Evolutionary conservation across 73 alveolate genomes (phyloP).

Genomic region (Blepharisma stoltei): DNA sequence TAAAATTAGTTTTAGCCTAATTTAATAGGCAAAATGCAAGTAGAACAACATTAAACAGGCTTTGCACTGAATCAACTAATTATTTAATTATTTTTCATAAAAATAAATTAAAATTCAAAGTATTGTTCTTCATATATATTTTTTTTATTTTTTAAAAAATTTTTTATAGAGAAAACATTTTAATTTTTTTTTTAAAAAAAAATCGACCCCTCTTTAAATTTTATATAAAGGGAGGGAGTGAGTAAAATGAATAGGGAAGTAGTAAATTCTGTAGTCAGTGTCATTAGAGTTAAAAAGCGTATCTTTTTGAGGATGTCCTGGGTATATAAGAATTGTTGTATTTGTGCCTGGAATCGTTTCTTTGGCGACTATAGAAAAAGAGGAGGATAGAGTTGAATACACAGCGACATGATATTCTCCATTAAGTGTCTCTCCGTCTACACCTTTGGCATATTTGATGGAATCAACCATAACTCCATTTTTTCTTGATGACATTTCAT

Average conservation of each 20-base stretch:
- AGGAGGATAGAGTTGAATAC: neutral
- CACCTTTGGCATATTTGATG: neutral
- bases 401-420: constrained; percentile 29
- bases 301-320: constrained; percentile 31
- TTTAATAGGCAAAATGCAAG: no score
- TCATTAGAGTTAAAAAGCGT: constrained; percentile 8
- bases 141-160: no score
- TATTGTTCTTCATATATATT: no score
- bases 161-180: no score
- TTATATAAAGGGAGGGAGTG: no score
- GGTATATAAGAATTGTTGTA: constrained; percentile 15
- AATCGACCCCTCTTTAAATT: no score
- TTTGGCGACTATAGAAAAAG: constrained; percentile 22
- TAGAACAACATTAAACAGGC: no score
- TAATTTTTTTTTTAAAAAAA: no score
- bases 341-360: constrained; percentile 3
- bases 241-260: constrained; percentile 9
- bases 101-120: no score
- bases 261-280: constrained; percentile 4
- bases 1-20: no score
- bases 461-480: constrained; percentile 13
- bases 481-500: neutral
- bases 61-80: no score
- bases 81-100: no score
- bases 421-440: neutral